Base-by-base conservation (phyloP, 2,329 filamentous ascomycete species). In the Fusarium proliferatum region DNA sequence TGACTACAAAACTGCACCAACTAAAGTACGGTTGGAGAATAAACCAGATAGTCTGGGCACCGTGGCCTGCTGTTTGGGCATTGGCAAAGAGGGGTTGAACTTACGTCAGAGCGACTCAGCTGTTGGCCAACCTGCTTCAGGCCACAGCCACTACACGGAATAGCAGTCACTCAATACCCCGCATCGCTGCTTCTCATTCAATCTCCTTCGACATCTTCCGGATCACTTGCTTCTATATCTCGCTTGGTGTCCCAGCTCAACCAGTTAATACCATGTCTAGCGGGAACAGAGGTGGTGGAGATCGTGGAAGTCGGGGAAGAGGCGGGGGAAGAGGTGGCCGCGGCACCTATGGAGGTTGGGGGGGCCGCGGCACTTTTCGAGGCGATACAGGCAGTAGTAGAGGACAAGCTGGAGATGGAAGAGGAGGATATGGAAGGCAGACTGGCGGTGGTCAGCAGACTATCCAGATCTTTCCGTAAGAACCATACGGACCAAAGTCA, bases 391-490 rank as follows among this genome's bases (percentile, higher is more conserved):
- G 23, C 5, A 13, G 43, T 4, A 16, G 17, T 39, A 4, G 51
- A 8, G 53, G 53, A 33, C 38, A 30, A 6, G 39, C 26, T 16
- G 39, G 28, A 26, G 17, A 21, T 43, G 39, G 39, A 23, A 42
- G 39, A 56, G 53, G 53, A 42, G 53, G 28, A 3, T 56, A 56
- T 43, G 53, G 53, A 13, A 30, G 53, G 39, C 53, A 28, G 26
- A 15, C 21, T 56, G 53, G 53, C 9, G 9, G 53, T 23, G 38
- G 39, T 43, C 53, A 56, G 42, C 39, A 56, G 23, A 34, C 53
- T 23, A 56, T 34, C 53, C 53, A 56, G n/a, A 30, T 56, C 53
- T 56, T 56, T 56, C 39, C 53, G 39, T 56, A 43, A 56, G 53
- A 15, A 33, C 28, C 5, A 56, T 30, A 21, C 15, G 21, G 21